Conservation (phyloP, 139 green algal genomes). For the Chlorella ohadii region DNA sequence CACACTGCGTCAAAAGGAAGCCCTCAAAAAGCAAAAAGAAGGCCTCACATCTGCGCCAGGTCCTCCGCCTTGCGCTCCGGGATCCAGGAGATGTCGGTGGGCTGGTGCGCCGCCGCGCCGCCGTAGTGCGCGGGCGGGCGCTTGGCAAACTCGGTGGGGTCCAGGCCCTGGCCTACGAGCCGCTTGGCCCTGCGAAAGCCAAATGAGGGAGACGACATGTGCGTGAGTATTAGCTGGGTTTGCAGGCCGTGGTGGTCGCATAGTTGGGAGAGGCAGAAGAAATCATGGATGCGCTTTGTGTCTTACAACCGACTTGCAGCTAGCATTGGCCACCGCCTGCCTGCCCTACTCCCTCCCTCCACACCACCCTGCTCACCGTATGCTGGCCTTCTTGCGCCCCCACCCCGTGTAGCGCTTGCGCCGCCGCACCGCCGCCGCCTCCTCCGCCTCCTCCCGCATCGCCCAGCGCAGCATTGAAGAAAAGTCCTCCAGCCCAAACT, state of each 20-base stretch:
- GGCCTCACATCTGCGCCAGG: slow-evolving; percentile 7
- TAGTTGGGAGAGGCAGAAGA: too few relatives aligned
- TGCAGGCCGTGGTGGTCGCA: too few relatives aligned
- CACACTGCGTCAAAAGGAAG: too few relatives aligned
- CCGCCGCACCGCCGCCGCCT: slow-evolving; percentile 46
- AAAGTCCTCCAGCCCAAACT: slow-evolving; percentile 70
- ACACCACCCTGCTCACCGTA: slow-evolving; percentile 40
- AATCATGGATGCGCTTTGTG: too few relatives aligned
- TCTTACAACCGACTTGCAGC: too few relatives aligned
- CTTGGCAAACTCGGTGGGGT: slow-evolving; percentile 29
- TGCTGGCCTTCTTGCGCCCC: slow-evolving; percentile 69
- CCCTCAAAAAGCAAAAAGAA: too few relatives aligned
- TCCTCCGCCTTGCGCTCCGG: slow-evolving; percentile 16
- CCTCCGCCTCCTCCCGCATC: slow-evolving; percentile 69
- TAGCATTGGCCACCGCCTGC: not conserved
- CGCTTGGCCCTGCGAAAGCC: slow-evolving; percentile 52
- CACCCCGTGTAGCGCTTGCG: slow-evolving; percentile 44
- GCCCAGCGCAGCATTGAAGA: slow-evolving; percentile 65
- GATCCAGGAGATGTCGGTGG: slow-evolving; percentile 33
- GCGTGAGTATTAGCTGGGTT: too few relatives aligned
- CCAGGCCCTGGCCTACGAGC: slow-evolving; percentile 74
- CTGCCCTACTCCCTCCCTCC: not conserved
- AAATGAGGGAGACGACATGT: too few relatives aligned
- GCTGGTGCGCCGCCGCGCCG: not conserved
- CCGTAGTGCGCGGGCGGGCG: not conserved